Percentiles rank a stretch among this genome's conserved stretches.
Conservation (phyloP, 139 green algal species). For the Pycnococcus provasolii region DNA sequence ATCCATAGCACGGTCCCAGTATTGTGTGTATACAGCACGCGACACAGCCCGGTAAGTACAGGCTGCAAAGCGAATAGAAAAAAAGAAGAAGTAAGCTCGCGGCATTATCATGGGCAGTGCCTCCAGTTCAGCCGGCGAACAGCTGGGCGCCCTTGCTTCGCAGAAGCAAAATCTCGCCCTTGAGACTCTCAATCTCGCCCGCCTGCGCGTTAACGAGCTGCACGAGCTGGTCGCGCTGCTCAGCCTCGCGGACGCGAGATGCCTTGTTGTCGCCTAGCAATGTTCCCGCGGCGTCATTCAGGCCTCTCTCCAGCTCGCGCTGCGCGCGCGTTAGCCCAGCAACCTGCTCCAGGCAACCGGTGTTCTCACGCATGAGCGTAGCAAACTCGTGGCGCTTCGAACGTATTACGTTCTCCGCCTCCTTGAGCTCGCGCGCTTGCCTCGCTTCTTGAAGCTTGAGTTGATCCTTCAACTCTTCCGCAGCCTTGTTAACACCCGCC, state of each 20-base stretch:
- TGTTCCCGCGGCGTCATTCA: constrained; percentile 38
- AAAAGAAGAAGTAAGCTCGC: no score
- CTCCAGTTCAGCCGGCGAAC: no score
- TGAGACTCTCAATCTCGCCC: constrained; percentile 51
- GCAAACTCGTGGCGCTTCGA: constrained; percentile 45
- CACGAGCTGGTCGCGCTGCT: constrained; percentile 52
- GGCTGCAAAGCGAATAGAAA: no score
- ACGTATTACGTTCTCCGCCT: constrained; percentile 45
- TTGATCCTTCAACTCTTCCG: constrained; percentile 39
- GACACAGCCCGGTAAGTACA: no score
- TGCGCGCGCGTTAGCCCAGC: constrained; percentile 43
- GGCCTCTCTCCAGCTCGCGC: constrained; percentile 35
- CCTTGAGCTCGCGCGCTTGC: constrained; percentile 38
- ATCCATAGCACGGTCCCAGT: no score
- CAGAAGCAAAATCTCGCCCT: constrained; percentile 45
- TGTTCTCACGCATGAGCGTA: constrained; percentile 53
- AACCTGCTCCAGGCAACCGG: constrained; percentile 44
- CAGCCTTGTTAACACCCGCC: constrained; percentile 31
- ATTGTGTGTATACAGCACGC: no score
- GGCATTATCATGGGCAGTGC: no score
- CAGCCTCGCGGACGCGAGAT: constrained; percentile 34
- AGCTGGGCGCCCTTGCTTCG: constrained; percentile 30
- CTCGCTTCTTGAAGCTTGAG: constrained; percentile 35
- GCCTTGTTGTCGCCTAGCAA: constrained; percentile 37
- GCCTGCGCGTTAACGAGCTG: constrained; percentile 58